A percentile compares a stretch with the other conserved stretches of the same genome.
These are phyloP conservation scores for Aspergillus bridgeri DNA, from an alignment of 495 filamentous ascomycete genomes.

Conservation along the genomic window DNA sequence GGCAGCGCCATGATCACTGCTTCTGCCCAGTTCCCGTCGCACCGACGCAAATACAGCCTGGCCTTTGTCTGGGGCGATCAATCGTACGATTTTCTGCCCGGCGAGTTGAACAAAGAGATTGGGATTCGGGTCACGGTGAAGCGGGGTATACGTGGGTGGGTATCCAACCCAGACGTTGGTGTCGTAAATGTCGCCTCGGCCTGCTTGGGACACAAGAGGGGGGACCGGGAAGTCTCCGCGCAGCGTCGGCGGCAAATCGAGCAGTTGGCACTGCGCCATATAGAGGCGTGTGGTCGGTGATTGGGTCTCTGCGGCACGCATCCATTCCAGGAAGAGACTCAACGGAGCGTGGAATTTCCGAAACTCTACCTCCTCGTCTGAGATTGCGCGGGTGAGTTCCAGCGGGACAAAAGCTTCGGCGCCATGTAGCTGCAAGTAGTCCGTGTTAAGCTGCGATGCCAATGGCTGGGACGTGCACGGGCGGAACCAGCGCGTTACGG, in stretches of 20 bases:
- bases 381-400: conserved; percentile 45
- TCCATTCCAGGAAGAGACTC: conserved; percentile 55
- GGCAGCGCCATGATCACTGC: conserved; percentile 40
- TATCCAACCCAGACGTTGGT: conserved; percentile 86
- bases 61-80: conserved; percentile 63
- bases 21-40: conserved; percentile 43
- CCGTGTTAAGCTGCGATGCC: conserved; percentile 37
- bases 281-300: conserved; percentile 55
- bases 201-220: conserved; percentile 52
- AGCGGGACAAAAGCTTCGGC: conserved; percentile 52
- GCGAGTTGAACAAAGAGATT: conserved; percentile 87
- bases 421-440: conserved; percentile 48
- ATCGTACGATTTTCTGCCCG: conserved; percentile 67
- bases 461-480: background rate
- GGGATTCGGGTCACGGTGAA: conserved; percentile 90
- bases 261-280: conserved; percentile 76
- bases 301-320: conserved; percentile 28
- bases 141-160: conserved; percentile 80
- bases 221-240: conserved; percentile 68
- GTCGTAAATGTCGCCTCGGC: conserved; percentile 76
- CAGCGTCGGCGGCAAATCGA: conserved; percentile 58
- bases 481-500: conserved; percentile 53
- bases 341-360: conserved; percentile 56
- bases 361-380: conserved; percentile 32
- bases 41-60: conserved; percentile 56